phyloP scores from a whole-genome alignment of 2,329 filamentous ascomycete species.

The Chaetothyriales sp. region DNA sequence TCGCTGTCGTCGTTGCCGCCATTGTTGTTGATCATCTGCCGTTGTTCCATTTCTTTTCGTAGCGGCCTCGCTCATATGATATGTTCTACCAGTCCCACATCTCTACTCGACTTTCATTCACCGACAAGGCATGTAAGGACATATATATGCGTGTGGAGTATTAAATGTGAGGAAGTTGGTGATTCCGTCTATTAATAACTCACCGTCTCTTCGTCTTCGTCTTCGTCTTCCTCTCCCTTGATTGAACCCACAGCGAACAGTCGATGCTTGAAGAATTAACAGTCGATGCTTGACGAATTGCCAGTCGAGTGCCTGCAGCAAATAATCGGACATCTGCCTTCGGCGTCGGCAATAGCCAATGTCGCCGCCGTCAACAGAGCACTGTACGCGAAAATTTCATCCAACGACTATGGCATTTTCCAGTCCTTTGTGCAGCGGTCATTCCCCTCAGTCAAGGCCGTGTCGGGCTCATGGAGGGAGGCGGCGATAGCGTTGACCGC shows the following conservation, averaged over 20 bases:
- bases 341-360: slow-evolving; percentile 28
- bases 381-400: slow-evolving; percentile 31
- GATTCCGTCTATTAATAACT: too few relatives aligned
- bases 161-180: too few relatives aligned
- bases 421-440: slow-evolving; percentile 32
- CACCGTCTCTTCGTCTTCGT: background rate
- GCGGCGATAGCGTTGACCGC: slow-evolving; percentile 41
- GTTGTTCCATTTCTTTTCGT: background rate
- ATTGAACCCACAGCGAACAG: background rate
- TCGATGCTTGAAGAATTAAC: too few relatives aligned
- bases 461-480: slow-evolving; percentile 31
- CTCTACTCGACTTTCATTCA: too few relatives aligned
- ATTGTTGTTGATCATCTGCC: background rate
- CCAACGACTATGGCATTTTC: slow-evolving; percentile 34
- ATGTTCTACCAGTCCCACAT: too few relatives aligned
- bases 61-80: background rate
- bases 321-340: slow-evolving; percentile 29
- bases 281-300: slow-evolving; percentile 6
- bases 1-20: slow-evolving; percentile 51
- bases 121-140: too few relatives aligned
- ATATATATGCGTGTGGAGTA: too few relatives aligned
- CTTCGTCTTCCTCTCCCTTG: too few relatives aligned
- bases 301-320: slow-evolving; percentile 28
- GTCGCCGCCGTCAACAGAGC: slow-evolving; percentile 33
- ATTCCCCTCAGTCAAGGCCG: slow-evolving; percentile 33